Conservation (phyloP, 129 eudicot genomes). For the Arctium minus region DNA sequence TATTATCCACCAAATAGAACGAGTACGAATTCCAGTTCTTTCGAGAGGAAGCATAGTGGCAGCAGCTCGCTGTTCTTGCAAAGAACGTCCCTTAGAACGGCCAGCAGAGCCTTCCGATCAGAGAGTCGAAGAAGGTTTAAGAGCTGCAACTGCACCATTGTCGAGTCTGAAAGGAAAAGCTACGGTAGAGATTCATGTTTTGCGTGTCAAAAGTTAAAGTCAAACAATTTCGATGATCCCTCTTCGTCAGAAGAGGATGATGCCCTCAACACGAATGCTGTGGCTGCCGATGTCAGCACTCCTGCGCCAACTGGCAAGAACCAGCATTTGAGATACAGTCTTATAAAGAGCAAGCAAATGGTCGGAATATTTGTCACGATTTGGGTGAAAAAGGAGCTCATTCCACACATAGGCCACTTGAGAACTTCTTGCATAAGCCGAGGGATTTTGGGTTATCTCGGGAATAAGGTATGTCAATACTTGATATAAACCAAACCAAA, state of each 20-base stretch:
- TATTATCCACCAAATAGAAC: conserved; percentile 14
- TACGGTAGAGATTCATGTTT: conserved; percentile 54
- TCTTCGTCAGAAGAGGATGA: conserved; percentile 60
- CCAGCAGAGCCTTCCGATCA: conserved; percentile 47
- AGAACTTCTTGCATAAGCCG: conserved; percentile 64
- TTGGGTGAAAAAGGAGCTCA: conserved; percentile 65
- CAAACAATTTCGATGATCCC: conserved; percentile 37
- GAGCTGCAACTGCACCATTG: conserved; percentile 49
- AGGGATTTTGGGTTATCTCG: conserved; percentile 66
- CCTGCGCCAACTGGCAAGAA: conserved; percentile 26
- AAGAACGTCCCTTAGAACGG: conserved; percentile 50
- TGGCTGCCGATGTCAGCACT: conserved; percentile 30
- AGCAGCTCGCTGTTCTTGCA: conserved; percentile 45
- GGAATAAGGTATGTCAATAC: conserved; percentile 59
- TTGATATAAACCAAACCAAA: not conserved
- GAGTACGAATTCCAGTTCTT: conserved; percentile 24
- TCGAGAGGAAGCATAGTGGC: conserved; percentile 26
- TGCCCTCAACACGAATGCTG: conserved; percentile 18
- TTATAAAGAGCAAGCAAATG: conserved; percentile 68
- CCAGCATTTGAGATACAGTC: conserved; percentile 48
- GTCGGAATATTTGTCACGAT: conserved; percentile 64
- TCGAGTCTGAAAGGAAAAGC: conserved; percentile 45
- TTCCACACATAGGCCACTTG: conserved; percentile 52
- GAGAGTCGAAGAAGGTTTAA: conserved; percentile 53
- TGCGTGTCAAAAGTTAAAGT: conserved; percentile 44